phyloP scores from a whole-genome alignment of 108 stramenopile species.

The Cyclotella sp. region DNA sequence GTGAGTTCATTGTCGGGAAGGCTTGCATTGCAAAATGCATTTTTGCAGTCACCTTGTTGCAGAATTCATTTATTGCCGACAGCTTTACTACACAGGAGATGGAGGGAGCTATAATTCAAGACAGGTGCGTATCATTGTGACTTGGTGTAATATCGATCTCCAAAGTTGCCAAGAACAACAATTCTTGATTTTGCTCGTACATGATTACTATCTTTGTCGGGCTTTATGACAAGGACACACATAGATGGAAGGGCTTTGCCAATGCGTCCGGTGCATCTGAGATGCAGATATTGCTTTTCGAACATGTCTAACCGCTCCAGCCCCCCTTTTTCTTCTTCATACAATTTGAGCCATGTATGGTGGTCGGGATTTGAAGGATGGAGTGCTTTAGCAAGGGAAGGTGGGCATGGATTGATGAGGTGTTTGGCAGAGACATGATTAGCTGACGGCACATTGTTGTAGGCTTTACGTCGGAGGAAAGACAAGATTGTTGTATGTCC shows the following conservation, averaged over 20 bases:
- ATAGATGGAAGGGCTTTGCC: conserved; percentile 30
- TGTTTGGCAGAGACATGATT: conserved; percentile 8
- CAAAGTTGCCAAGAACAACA: conserved; percentile 30
- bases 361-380: conserved; percentile 17
- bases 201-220: conserved; percentile 24
- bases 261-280: neutral
- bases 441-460: conserved; percentile 10
- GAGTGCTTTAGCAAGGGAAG: conserved; percentile 12
- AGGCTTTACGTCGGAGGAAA: neutral
- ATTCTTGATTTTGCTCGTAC: conserved; percentile 23
- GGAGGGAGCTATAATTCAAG: conserved; percentile 14
- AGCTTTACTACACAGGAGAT: conserved; percentile 17
- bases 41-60: conserved; percentile 36
- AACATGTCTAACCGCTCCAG: neutral
- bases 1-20: conserved; percentile 12
- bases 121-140: conserved; percentile 26
- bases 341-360: conserved; percentile 11
- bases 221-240: conserved; percentile 31
- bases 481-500: conserved; percentile 11
- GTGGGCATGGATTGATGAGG: conserved; percentile 8
- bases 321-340: conserved; percentile 13
- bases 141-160: conserved; percentile 20
- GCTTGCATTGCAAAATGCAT: conserved; percentile 7
- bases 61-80: neutral
- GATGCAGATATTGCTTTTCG: neutral